Percentiles rank a stretch among this genome's conserved stretches.
Evolutionary conservation across 345 rosid species (phyloP).

Genomic region (Eucalyptus virginea): DNA sequence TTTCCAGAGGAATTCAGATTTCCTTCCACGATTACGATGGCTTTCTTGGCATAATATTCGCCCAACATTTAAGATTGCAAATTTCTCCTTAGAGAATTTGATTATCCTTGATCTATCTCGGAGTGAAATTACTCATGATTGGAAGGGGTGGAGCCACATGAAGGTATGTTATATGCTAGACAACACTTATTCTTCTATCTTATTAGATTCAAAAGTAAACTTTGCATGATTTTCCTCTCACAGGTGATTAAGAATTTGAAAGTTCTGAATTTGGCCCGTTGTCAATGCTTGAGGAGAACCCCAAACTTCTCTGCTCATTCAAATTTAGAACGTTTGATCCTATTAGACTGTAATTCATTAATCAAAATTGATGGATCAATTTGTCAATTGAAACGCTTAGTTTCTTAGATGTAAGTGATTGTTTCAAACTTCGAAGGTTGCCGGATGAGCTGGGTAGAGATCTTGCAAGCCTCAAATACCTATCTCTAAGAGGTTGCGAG

Average conservation of each 20-base stretch:
- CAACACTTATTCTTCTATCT: not conserved
- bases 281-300: not conserved
- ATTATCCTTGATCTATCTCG: not conserved
- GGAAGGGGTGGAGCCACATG: not conserved
- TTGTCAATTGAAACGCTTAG: not conserved
- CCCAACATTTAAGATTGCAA: not conserved
- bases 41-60: not conserved
- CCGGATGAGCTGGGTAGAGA: not conserved
- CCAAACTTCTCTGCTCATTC: not conserved
- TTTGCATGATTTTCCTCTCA: not conserved
- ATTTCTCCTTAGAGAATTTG: not conserved
- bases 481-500: not conserved
- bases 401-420: not conserved
- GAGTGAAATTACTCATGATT: not conserved
- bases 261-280: not conserved
- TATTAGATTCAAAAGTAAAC: not conserved
- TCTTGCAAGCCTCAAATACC: not conserved
- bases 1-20: not conserved
- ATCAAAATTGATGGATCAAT: not conserved
- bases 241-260: not conserved
- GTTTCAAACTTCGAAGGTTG: accelerated
- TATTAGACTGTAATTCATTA: not conserved
- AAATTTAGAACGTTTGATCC: not conserved
- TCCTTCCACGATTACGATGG: not conserved
- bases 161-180: not conserved